A percentile compares a stretch with the other conserved stretches of the same genome.
phyloP scores from a whole-genome alignment of 768 basidiomycete species.

The Tulasnella sp. region DNA sequence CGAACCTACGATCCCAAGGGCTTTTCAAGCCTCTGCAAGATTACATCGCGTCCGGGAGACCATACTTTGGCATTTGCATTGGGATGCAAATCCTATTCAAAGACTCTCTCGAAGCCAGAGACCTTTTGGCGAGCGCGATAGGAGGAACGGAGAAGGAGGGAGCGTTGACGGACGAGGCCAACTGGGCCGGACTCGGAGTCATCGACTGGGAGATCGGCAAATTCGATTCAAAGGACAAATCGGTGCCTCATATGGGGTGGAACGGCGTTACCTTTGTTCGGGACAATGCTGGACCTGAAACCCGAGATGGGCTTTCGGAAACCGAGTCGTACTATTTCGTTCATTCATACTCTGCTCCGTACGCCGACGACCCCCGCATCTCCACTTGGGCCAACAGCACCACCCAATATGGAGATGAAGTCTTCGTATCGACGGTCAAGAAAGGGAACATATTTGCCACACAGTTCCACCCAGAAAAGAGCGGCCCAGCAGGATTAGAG shows the following conservation, averaged over 20 bases:
- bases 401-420: slow-evolving; percentile 89
- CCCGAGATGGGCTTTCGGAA: slow-evolving; percentile 36
- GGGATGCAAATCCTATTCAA: slow-evolving; percentile 95
- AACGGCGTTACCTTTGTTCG: slow-evolving; percentile 60
- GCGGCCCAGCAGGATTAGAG: slow-evolving; percentile 74
- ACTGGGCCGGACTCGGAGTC: slow-evolving; percentile 51
- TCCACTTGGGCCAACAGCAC: slow-evolving; percentile 75
- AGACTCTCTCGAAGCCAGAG: slow-evolving; percentile 69
- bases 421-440: slow-evolving; percentile 79
- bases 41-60: slow-evolving; percentile 80
- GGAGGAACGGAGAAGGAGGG: neutral
- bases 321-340: slow-evolving; percentile 89
- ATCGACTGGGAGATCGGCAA: slow-evolving; percentile 73
- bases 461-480: slow-evolving; percentile 99
- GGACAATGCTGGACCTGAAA: slow-evolving; percentile 27
- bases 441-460: slow-evolving; percentile 81
- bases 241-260: slow-evolving; percentile 99
- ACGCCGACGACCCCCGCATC: slow-evolving; percentile 42
- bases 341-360: slow-evolving; percentile 85
- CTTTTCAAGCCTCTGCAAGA: slow-evolving; percentile 69
- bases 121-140: neutral
- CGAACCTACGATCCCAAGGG: slow-evolving; percentile 60
- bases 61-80: slow-evolving; percentile 97
- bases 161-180: neutral
- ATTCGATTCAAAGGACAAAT: slow-evolving; percentile 56